Conservation (phyloP, 2,329 filamentous ascomycete genomes). For the Rachicladosporium sp. region DNA sequence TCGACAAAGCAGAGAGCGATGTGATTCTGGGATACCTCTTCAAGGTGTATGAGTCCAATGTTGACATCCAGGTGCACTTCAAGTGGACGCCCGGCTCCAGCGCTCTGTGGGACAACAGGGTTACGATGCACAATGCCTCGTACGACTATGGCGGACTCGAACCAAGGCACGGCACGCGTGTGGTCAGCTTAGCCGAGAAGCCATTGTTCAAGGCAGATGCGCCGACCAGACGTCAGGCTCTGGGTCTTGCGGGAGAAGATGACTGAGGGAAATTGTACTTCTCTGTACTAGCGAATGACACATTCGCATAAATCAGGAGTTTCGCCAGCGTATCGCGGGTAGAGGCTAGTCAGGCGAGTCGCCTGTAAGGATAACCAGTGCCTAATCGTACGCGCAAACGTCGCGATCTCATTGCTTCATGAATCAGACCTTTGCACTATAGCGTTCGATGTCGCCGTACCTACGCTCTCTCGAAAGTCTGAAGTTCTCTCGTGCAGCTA, state of each 20-base stretch:
- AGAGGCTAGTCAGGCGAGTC: too few species aligned
- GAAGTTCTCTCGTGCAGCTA: too few species aligned
- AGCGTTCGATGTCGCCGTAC: too few species aligned
- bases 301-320: too few species aligned
- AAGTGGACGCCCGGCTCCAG: conserved; percentile 56
- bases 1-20: conserved; percentile 59
- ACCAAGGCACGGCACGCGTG: conserved; percentile 58
- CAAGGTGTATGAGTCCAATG: conserved; percentile 54
- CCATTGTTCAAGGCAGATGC: conserved; percentile 54
- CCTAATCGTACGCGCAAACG: too few species aligned
- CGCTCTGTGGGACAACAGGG: conserved; percentile 56
- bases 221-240: conserved; percentile 52
- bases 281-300: too few species aligned
- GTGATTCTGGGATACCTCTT: conserved; percentile 54
- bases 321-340: too few species aligned
- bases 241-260: conserved; percentile 50
- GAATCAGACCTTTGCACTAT: too few species aligned
- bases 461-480: too few species aligned
- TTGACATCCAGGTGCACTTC: conserved; percentile 62
- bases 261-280: background rate
- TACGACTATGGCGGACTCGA: conserved; percentile 60
- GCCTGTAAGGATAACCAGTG: too few species aligned
- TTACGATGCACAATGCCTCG: conserved; percentile 56
- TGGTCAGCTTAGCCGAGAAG: conserved; percentile 59
- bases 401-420: too few species aligned